Base-by-base conservation (phyloP, 129 eudicot genomes). In the Tagetes erecta region DNA sequence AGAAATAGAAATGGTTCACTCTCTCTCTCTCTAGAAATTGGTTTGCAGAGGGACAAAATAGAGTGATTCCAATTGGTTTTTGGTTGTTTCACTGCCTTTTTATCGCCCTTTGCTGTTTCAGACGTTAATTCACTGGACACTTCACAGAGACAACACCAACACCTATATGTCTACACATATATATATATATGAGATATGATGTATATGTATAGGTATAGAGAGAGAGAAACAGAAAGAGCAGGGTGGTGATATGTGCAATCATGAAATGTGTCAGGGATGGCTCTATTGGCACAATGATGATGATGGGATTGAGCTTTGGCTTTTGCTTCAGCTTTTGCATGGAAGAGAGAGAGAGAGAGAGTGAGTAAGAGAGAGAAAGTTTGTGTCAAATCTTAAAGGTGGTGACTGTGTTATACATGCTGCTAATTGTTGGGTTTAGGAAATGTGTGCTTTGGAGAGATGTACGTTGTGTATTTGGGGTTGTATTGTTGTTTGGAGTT, bases 251-350 rank as follows among this genome's bases (percentile, higher is more conserved):
- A 83, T 86, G 83, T 80, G 87, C 85, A 84, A 84, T 89, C 85
- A 89, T 84, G 95, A 83, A 80, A 77, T 79, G 62, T 84, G 95
- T 88, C 88, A 83, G 87, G 78, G 78, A 68, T 71, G 85, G 81
- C 80, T 80, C 86, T 72, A 88, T 85, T 85, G 88, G 85, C 90
- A 80, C 82, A 88, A 88, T 85, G 83, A 86, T 86, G 83, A 86
- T 84, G 91, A 86, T 85, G 84, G 89, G 80, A 82, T 78, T 84
- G 84, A 83, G 86, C 78, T 82, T 78, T 75, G 73, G 72, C 76
- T 80, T 79, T 75, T 76, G 78, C 72, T 78, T 83, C 77, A 81
- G 81, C 81, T 81, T 76, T 81, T 81, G 83, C 83, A 79, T 72
- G 79, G 83, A 79, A 5, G 83, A 79, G 74, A 66, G 83, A 77